Evolutionary conservation across 169 alveolate genomes (phyloP).

Genomic region (Cryptosporidium canis): DNA sequence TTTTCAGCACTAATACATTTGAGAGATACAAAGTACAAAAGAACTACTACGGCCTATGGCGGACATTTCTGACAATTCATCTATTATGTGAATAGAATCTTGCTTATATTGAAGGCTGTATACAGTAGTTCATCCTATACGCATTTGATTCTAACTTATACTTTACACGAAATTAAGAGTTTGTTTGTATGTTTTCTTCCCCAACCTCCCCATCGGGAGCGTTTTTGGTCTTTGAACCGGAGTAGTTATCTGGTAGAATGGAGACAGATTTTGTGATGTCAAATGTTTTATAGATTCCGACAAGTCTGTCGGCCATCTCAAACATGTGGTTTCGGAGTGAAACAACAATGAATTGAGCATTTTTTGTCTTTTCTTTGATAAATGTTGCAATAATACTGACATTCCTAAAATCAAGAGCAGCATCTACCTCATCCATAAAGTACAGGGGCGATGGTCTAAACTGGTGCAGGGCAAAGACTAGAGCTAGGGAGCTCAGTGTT

Average conservation of each 20-base stretch:
- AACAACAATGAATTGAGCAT: constrained; percentile 97
- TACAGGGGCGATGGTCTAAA: constrained; percentile 98
- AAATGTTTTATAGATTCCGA: constrained; percentile 92
- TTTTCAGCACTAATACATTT: neutral
- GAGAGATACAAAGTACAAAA: neutral
- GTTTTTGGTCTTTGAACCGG: neutral
- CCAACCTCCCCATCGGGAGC: neutral
- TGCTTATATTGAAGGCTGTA: no score
- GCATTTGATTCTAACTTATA: no score
- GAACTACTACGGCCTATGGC: neutral
- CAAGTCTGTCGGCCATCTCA: constrained; percentile 92
- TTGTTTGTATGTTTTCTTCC: neutral
- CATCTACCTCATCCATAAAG: constrained; percentile 99
- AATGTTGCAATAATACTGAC: constrained; percentile 91
- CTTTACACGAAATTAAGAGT: neutral
- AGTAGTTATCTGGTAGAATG: constrained; percentile 81
- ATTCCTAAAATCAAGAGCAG: constrained; percentile 98
- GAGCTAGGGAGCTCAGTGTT: constrained; percentile 94
- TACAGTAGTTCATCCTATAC: no score
- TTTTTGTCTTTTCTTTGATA: constrained; percentile 91
- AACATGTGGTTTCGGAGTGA: constrained; percentile 96
- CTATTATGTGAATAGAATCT: no score
- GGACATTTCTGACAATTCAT: neutral
- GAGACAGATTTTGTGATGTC: constrained; percentile 90
- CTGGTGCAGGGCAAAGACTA: constrained; percentile 98